These are phyloP conservation scores for Trichoderma virens DNA, from an alignment of 495 filamentous ascomycete genomes.

Conservation along the genomic window DNA sequence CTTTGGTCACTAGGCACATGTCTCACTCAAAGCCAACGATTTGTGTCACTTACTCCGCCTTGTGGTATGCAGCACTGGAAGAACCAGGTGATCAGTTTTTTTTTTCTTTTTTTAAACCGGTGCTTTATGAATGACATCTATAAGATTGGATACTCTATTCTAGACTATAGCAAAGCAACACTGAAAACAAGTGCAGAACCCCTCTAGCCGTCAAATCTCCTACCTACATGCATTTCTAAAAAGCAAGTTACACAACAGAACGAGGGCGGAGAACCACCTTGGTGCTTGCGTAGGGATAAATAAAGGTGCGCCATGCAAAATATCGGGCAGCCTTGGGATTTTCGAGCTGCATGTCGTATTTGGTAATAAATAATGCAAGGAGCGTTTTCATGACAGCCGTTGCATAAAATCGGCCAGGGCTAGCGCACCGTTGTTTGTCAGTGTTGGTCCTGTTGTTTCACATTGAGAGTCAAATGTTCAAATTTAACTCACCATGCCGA, in stretches of 20 bases:
- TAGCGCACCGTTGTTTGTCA: neutral
- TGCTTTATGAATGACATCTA: no score
- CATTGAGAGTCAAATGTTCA: neutral
- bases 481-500: neutral
- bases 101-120: no score
- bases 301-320: neutral
- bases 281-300: neutral
- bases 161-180: neutral
- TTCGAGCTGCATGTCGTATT: neutral
- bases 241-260: neutral
- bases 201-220: neutral
- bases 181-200: neutral
- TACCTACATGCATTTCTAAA: neutral
- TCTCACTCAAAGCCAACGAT: neutral
- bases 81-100: neutral
- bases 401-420: neutral
- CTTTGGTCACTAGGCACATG: neutral
- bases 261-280: neutral
- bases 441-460: neutral
- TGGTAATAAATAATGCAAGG: neutral
- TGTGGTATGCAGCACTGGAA: neutral
- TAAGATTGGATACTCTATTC: neutral
- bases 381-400: neutral
- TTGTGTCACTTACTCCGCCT: neutral
- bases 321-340: neutral